These are phyloP conservation scores for Blastobotrys parvus DNA, from an alignment of 805 yeast species.

Conservation along the genomic window DNA sequence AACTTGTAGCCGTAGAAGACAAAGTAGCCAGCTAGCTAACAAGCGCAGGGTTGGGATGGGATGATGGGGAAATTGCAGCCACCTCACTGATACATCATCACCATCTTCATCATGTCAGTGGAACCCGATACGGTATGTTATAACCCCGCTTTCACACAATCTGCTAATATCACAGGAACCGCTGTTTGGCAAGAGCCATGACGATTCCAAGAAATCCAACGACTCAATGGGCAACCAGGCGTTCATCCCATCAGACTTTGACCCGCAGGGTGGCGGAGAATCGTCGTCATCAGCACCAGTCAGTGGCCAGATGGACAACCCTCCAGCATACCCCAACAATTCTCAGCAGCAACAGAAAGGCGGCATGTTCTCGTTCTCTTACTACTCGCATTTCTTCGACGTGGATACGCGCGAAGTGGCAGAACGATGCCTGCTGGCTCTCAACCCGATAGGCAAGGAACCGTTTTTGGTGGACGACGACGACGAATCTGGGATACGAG, in stretches of 20 bases:
- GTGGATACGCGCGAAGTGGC: constrained; percentile 57
- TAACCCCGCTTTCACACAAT: not conserved
- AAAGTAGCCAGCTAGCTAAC: too few relatives aligned
- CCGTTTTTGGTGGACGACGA: constrained; percentile 21
- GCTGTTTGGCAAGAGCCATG: not conserved
- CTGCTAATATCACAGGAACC: not conserved
- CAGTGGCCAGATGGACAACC: not conserved
- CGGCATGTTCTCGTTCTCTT: constrained; percentile 42
- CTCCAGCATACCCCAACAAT: not conserved
- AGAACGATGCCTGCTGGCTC: constrained; percentile 42
- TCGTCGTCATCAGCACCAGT: not conserved
- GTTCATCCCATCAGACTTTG: constrained; percentile 29
- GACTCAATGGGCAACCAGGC: constrained; percentile 23
- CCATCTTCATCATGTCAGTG: constrained; percentile 4
- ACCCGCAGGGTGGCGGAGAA: constrained; percentile 8
- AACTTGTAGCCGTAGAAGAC: too few relatives aligned
- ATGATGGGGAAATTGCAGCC: too few relatives aligned
- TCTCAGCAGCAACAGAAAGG: not conserved
- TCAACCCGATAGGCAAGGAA: constrained; percentile 41
- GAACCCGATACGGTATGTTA: constrained; percentile 7
- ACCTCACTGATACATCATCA: not conserved
- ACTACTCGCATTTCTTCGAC: constrained; percentile 61
- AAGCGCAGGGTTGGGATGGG: too few relatives aligned
- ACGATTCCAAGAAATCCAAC: not conserved
- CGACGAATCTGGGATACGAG: constrained; percentile 22